Evolutionary conservation across 345 rosid species (phyloP).

Genomic region (Citrus medica): DNA sequence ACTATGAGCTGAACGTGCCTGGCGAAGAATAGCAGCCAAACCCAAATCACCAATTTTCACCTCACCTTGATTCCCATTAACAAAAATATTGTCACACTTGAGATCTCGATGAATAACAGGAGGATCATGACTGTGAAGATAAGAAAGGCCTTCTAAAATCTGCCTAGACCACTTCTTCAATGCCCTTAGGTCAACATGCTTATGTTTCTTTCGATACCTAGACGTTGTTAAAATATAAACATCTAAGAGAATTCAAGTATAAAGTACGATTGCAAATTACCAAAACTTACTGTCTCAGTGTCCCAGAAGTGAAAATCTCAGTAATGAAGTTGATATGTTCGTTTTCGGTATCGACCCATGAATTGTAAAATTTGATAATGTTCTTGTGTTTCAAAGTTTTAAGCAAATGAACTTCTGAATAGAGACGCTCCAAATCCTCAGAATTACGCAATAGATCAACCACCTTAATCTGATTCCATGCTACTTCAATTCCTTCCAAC

Average conservation of each 20-base stretch:
- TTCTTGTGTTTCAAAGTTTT: slow-evolving; percentile 89
- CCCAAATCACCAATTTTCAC: slow-evolving; percentile 98
- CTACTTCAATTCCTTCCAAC: slow-evolving; percentile 91
- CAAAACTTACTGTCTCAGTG: slow-evolving; percentile 69
- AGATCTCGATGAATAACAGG: slow-evolving; percentile 96
- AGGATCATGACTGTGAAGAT: slow-evolving; percentile 88
- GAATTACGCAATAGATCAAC: slow-evolving; percentile 63
- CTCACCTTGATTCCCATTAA: slow-evolving; percentile 95
- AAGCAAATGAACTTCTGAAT: slow-evolving; percentile 91
- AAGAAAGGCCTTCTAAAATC: slow-evolving; percentile 76
- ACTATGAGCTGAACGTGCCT: slow-evolving; percentile 81
- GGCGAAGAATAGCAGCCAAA: slow-evolving; percentile 66
- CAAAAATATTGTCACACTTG: slow-evolving; percentile 93
- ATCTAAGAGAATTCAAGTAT: not conserved
- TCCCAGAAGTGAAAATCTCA: slow-evolving; percentile 93
- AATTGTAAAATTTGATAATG: slow-evolving; percentile 76
- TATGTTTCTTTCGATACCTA: slow-evolving; percentile 92
- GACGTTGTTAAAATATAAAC: slow-evolving; percentile 12
- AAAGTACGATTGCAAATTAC: not conserved
- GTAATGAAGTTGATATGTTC: slow-evolving; percentile 89
- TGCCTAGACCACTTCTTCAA: slow-evolving; percentile 93
- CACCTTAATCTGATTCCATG: slow-evolving; percentile 91
- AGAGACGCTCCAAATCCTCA: slow-evolving; percentile 77
- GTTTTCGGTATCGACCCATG: slow-evolving; percentile 79
- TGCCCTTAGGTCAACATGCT: slow-evolving; percentile 80